These are phyloP conservation scores for Trichoderma koningii DNA, from an alignment of 2,329 filamentous ascomycete genomes.

Conservation along the genomic window DNA sequence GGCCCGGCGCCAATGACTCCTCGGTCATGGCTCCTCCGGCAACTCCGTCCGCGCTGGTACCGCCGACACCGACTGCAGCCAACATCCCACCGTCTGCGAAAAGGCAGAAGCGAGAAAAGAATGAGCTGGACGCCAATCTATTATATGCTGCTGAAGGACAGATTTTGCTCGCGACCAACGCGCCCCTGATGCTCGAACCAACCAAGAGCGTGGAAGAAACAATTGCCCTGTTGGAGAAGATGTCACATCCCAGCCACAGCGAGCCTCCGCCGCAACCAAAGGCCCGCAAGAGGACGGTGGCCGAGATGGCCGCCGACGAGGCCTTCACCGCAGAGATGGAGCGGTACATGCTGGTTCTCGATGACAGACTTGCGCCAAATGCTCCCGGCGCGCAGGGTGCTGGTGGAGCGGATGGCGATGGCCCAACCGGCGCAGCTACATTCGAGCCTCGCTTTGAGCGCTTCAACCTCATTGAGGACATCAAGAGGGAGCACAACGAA, in stretches of 20 bases:
- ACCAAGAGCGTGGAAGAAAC: conserved; percentile 69
- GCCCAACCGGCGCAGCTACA: conserved; percentile 67
- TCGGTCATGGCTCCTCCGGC: conserved; percentile 62
- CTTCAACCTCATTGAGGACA: conserved; percentile 88
- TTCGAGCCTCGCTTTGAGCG: conserved; percentile 87
- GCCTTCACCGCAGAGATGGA: conserved; percentile 86
- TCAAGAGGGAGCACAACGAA: conserved; percentile 75
- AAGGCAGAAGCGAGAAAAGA: conserved; percentile 68
- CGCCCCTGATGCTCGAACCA: conserved; percentile 76
- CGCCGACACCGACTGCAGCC: conserved; percentile 62
- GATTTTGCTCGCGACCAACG: conserved; percentile 71
- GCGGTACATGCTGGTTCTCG: conserved; percentile 87
- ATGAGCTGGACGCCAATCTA: conserved; percentile 74
- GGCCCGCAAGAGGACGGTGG: conserved; percentile 87
- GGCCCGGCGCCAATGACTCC: conserved; percentile 33
- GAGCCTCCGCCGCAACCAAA: conserved; percentile 80
- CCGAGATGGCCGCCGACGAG: conserved; percentile 93
- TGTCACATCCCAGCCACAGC: conserved; percentile 76
- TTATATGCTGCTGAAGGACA: conserved; percentile 75
- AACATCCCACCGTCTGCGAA: conserved; percentile 64
- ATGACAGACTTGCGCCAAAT: conserved; percentile 73
- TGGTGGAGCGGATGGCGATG: conserved; percentile 68
- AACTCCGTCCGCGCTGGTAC: conserved; percentile 63
- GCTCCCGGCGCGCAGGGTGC: conserved; percentile 59
- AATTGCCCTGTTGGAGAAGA: conserved; percentile 68